Percentiles rank a stretch among this genome's conserved stretches.
phyloP scores from a whole-genome alignment of 208 protist genomes.

The Ichthyophonus hoferi region DNA sequence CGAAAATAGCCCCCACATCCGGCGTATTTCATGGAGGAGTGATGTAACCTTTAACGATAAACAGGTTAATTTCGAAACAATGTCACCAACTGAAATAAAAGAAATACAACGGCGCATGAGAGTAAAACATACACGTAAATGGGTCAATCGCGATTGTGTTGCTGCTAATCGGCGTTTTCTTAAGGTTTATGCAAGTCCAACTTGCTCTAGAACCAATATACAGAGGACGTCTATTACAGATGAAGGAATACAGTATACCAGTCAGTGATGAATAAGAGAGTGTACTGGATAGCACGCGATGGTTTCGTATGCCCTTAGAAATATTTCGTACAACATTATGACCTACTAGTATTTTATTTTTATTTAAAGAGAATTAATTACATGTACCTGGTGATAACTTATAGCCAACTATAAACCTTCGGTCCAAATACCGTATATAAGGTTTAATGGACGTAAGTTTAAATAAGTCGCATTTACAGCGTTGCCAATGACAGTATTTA shows the following conservation, averaged over 20 bases:
- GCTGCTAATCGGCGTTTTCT: not conserved
- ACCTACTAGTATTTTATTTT: not conserved
- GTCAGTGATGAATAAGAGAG: not conserved
- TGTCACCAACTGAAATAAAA: not conserved
- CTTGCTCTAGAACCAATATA: not conserved
- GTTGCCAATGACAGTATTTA: too few species aligned
- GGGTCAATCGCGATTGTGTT: not conserved
- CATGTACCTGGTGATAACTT: too few species aligned
- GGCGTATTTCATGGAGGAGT: not conserved
- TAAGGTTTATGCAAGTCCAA: not conserved
- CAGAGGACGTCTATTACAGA: not conserved
- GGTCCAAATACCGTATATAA: too few species aligned
- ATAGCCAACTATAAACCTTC: too few species aligned
- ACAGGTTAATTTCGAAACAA: not conserved
- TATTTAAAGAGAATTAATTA: not conserved
- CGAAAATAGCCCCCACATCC: too few species aligned
- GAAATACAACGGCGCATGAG: not conserved
- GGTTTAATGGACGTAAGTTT: too few species aligned
- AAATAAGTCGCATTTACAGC: too few species aligned
- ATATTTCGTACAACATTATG: too few species aligned
- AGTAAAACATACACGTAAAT: not conserved
- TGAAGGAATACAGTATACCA: not conserved
- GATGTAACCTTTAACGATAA: not conserved
- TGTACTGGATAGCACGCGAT: not conserved
- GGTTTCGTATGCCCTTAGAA: not conserved